A percentile compares a stretch with the other conserved stretches of the same genome.
Evolutionary conservation across 2,329 filamentous ascomycete genomes (phyloP).

Genomic region (Penicillium psychrosexuale): DNA sequence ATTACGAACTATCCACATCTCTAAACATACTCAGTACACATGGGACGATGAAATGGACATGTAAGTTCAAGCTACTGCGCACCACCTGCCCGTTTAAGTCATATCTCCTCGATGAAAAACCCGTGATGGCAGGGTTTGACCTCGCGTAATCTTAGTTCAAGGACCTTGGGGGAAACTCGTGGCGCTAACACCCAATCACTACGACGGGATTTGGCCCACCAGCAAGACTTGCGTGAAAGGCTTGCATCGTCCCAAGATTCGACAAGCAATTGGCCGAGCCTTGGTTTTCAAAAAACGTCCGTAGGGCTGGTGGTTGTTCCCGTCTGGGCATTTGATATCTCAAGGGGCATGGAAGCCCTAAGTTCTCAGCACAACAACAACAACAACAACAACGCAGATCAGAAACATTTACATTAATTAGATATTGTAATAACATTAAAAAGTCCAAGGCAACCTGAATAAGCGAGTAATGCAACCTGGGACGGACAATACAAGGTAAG

Average conservation of each 20-base stretch:
- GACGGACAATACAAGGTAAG: not conserved
- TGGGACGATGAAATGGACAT: not conserved
- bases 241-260: slow-evolving; percentile 5
- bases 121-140: not conserved
- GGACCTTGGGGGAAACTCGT: slow-evolving; percentile 22
- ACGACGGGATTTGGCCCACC: not conserved
- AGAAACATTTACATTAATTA: not conserved
- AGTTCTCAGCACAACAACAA: not conserved
- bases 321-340: not conserved
- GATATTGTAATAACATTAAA: too few relatives aligned
- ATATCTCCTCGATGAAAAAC: not conserved
- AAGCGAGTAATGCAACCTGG: not conserved
- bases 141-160: slow-evolving; percentile 11
- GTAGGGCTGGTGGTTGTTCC: not conserved
- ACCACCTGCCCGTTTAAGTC: not conserved
- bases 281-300: not conserved
- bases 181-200: slow-evolving; percentile 13
- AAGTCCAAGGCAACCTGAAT: not conserved
- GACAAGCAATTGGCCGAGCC: slow-evolving; percentile 1
- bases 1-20: not conserved
- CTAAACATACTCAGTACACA: not conserved
- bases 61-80: not conserved
- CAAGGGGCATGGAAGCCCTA: not conserved
- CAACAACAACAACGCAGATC: too few relatives aligned
- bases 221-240: not conserved